Evolutionary conservation across 164 flowering plant genomes (phyloP).

Genomic region (Nelumbo lutea): DNA sequence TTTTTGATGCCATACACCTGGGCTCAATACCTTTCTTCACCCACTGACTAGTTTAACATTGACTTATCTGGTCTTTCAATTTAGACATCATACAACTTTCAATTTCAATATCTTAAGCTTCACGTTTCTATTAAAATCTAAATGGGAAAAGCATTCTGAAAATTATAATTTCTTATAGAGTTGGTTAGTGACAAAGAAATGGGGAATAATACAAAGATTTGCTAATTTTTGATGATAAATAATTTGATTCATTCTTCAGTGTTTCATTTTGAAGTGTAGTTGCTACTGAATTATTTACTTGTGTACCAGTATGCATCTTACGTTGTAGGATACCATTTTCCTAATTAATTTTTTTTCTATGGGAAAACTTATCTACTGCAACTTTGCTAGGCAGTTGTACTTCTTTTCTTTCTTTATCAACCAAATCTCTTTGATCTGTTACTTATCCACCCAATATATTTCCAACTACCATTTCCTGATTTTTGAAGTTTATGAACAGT

Average conservation of each 20-base stretch:
- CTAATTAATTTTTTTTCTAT: background rate
- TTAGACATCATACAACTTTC: too few relatives aligned
- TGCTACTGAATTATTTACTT: background rate
- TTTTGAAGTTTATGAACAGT: slow-evolving; percentile 28
- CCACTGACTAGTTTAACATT: too few relatives aligned
- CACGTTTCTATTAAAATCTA: too few relatives aligned
- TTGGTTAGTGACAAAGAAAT: background rate
- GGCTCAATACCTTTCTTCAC: too few relatives aligned
- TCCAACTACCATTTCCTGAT: background rate
- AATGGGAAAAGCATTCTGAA: too few relatives aligned
- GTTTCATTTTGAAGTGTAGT: background rate
- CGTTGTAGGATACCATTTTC: background rate
- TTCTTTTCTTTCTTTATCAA: background rate
- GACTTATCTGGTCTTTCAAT: too few relatives aligned
- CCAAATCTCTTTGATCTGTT: background rate
- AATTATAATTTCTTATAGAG: too few relatives aligned
- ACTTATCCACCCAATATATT: background rate
- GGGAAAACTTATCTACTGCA: too few relatives aligned
- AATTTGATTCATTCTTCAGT: background rate
- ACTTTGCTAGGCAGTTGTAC: too few relatives aligned
- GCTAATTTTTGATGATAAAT: background rate
- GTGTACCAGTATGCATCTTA: background rate
- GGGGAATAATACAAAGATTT: background rate
- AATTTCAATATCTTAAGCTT: too few relatives aligned
- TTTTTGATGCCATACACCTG: too few relatives aligned